Percentiles rank a stretch among this genome's conserved stretches.
These are phyloP conservation scores for Acanthamoeba royreba DNA, from an alignment of 208 protist species.

Conservation along the genomic window DNA sequence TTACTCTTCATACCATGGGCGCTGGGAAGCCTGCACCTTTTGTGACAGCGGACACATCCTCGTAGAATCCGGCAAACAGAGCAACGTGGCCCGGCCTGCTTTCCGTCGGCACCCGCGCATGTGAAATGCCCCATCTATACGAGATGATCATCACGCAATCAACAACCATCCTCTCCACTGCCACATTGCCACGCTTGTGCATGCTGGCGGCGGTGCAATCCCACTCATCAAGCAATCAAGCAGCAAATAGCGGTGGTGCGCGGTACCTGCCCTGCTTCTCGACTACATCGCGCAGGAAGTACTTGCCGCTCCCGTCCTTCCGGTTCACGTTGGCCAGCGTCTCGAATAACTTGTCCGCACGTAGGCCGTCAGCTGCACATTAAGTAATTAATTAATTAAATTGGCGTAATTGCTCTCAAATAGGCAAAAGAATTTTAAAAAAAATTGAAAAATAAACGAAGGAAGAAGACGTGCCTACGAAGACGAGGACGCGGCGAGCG, in stretches of 20 bases:
- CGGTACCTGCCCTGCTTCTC: conserved; percentile 41
- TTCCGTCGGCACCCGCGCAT: conserved; percentile 80
- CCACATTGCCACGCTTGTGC: no score
- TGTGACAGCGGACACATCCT: conserved; percentile 82
- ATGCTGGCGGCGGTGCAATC: no score
- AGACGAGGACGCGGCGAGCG: conserved; percentile 57
- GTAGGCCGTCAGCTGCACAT: conserved; percentile 67
- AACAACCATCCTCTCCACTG: not conserved
- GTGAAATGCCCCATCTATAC: conserved; percentile 74
- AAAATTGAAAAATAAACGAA: not conserved
- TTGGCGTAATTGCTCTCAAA: not conserved
- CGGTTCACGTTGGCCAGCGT: not conserved
- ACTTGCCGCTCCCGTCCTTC: conserved; percentile 11
- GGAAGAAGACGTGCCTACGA: conserved; percentile 61
- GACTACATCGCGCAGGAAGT: conserved; percentile 66
- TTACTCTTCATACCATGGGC: no score
- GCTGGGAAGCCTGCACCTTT: conserved; percentile 37
- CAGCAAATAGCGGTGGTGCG: no score
- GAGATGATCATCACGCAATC: not conserved
- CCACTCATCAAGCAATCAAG: not conserved
- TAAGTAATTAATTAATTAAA: not conserved
- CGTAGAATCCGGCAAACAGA: conserved; percentile 84
- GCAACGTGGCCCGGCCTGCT: conserved; percentile 82
- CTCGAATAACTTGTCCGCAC: conserved; percentile 78
- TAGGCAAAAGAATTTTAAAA: not conserved